These are phyloP conservation scores for Diospyros lotus DNA, from an alignment of 148 eudicot genomes.

Conservation along the genomic window DNA sequence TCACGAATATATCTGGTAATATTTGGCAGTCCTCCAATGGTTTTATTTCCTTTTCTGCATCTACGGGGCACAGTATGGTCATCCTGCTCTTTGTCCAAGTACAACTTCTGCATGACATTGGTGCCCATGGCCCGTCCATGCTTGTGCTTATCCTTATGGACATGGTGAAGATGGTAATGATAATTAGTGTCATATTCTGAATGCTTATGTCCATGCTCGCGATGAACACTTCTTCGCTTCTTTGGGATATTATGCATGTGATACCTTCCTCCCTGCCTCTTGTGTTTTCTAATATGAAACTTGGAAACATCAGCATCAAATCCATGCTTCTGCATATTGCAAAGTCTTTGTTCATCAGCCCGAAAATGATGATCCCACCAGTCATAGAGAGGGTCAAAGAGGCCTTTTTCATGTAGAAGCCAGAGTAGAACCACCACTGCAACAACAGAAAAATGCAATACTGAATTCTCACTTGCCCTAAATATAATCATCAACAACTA, in stretches of 20 bases:
- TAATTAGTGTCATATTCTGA: slow-evolving; percentile 32
- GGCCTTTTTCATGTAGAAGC: slow-evolving; percentile 92
- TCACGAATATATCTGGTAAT: slow-evolving; percentile 16
- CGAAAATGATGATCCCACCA: slow-evolving; percentile 84
- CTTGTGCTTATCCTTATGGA: slow-evolving; percentile 66
- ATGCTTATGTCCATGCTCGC: slow-evolving; percentile 37
- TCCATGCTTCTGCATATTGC: slow-evolving; percentile 21
- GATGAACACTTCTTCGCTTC: slow-evolving; percentile 30
- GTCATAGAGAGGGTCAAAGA: slow-evolving; percentile 91
- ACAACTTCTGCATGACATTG: slow-evolving; percentile 21
- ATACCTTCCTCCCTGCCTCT: slow-evolving; percentile 29
- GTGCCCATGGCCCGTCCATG: slow-evolving; percentile 40
- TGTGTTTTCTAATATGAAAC: slow-evolving; percentile 30
- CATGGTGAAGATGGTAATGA: slow-evolving; percentile 58
- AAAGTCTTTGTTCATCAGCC: slow-evolving; percentile 25
- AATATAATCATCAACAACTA: not conserved
- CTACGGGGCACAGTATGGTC: slow-evolving; percentile 33
- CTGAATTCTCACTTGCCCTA: slow-evolving; percentile 1
- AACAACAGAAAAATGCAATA: slow-evolving; percentile 1
- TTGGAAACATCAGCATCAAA: slow-evolving; percentile 22
- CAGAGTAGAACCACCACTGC: slow-evolving; percentile 72
- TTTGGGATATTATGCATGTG: slow-evolving; percentile 33
- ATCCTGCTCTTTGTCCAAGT: slow-evolving; percentile 26
- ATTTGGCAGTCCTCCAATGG: slow-evolving; percentile 18
- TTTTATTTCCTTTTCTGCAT: slow-evolving; percentile 35